Conservation (phyloP, 1,284 basidiomycete genomes). For the Apiotrichum akiyoshidainum region DNA sequence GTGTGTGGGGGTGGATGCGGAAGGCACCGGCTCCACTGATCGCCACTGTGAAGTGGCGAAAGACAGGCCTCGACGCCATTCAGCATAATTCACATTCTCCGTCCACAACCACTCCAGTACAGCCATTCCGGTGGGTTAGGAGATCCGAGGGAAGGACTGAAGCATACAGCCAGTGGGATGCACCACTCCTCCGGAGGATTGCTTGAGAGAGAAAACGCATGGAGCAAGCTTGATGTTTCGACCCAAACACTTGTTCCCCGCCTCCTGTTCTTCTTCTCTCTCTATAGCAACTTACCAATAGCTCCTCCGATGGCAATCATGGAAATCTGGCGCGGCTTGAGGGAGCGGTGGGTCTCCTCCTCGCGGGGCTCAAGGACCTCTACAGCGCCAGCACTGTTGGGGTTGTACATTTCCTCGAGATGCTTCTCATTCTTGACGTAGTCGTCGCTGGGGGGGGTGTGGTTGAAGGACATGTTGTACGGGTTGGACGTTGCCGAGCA, state of each 20-base stretch:
- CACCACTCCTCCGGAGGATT: no score
- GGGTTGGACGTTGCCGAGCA: not conserved
- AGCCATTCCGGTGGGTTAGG: no score
- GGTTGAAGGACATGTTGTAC: not conserved
- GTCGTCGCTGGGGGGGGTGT: not conserved
- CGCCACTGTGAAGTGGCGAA: not conserved
- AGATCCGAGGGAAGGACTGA: no score
- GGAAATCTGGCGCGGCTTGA: conserved; percentile 49
- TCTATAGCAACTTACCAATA: conserved; percentile 53
- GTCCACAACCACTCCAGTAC: not conserved
- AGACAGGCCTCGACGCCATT: not conserved
- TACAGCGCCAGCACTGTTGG: conserved; percentile 4
- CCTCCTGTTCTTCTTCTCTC: no score
- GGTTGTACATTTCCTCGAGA: not conserved
- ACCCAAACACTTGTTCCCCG: no score
- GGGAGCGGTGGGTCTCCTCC: conserved; percentile 22
- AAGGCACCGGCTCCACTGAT: no score
- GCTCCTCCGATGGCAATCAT: conserved; percentile 53
- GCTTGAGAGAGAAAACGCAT: no score
- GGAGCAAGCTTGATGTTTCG: no score
- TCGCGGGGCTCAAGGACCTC: conserved; percentile 10
- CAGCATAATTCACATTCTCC: no score
- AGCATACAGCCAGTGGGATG: no score
- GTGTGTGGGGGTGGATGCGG: no score
- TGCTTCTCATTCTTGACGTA: conserved; percentile 4